A percentile compares a stretch with the other conserved stretches of the same genome.
These are phyloP conservation scores for Paraglomus brasilianum DNA, from an alignment of 192 early-diverging fungal genomes.

Conservation along the genomic window DNA sequence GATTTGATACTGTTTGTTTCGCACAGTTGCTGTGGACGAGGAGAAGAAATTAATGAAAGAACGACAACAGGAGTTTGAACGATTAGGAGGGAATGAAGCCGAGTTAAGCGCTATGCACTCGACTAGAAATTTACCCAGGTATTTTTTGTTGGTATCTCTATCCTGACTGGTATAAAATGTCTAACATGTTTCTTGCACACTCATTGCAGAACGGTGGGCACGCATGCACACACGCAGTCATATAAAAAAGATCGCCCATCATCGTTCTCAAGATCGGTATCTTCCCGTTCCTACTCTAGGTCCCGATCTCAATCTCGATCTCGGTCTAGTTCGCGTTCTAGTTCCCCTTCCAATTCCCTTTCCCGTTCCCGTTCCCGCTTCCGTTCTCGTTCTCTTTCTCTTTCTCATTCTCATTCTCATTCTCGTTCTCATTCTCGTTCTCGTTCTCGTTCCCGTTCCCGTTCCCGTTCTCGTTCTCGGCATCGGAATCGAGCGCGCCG, in stretches of 20 bases:
- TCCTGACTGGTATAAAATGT: too few relatives aligned
- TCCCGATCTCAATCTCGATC: constrained; percentile 23
- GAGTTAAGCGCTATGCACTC: neutral
- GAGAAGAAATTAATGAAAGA: constrained; percentile 36
- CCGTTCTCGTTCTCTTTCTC: too few relatives aligned
- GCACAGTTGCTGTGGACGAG: constrained; percentile 40
- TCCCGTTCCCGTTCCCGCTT: too few relatives aligned
- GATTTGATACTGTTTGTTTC: neutral
- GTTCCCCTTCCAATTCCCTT: too few relatives aligned
- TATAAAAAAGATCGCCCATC: constrained; percentile 4
- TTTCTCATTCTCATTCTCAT: too few relatives aligned
- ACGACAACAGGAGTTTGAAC: constrained; percentile 36
- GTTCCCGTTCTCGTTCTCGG: too few relatives aligned
- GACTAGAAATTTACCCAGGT: neutral
- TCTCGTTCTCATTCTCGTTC: too few relatives aligned
- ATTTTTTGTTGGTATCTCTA: too few relatives aligned
- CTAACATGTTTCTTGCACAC: too few relatives aligned
- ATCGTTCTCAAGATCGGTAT: neutral
- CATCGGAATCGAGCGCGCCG: too few relatives aligned
- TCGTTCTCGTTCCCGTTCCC: too few relatives aligned
- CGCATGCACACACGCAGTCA: neutral
- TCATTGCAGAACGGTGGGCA: neutral
- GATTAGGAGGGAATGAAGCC: constrained; percentile 24
- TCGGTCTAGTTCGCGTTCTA: too few relatives aligned
- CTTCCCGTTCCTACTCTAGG: neutral